Base-by-base conservation (phyloP, 2,329 filamentous ascomycete species). In the Botrytis cinerea region DNA sequence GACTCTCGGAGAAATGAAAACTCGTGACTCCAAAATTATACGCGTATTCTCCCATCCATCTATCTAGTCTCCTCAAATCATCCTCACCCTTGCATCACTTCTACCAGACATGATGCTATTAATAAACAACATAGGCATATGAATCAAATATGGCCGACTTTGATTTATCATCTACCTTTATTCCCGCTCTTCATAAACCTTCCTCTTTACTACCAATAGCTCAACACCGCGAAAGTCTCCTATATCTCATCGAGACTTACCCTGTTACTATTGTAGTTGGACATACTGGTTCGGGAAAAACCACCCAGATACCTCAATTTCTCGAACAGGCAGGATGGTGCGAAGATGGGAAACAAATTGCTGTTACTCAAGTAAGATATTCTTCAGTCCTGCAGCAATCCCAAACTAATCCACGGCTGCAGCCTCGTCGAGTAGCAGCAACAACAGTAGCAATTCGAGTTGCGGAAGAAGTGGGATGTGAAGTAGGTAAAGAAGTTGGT, bases 261-360 rank as follows among this genome's bases (percentile, higher is more conserved):
- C 91, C 93, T 0, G 91, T 98, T 73, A 95, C 93, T 0, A 93
- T 98, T 69, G 90, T 98, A 20, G 90, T 98, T 72, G 96, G 95
- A 14, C 94, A 98, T 81, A 98, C 96, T 1, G 96, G 96, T 6
- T 97, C 93, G 38, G 95, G 95, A 60, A 98, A 98, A 83, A 97
- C 95, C 1, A 98, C 96, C 0, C 96, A 98, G 81, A 91, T 98
- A 61, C 96, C 96, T 1, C 95, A 98, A 78, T 98, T 92, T 79
- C 87, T 98, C 20, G 91, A 97, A 73, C 87, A 93, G 78, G 93
- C 92, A 79, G 95, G 95, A 82, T 98, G 95, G 95, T 95, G 93
- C 80, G 86, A 87, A 43, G 88, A 94, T 80, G 94, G 93, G 32
- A 97, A 95, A 80, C 82, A 92, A 63, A 92, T 99, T 77, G 95